Conservation (phyloP, 495 filamentous ascomycete genomes). For the Trichoderma asperelloides region DNA sequence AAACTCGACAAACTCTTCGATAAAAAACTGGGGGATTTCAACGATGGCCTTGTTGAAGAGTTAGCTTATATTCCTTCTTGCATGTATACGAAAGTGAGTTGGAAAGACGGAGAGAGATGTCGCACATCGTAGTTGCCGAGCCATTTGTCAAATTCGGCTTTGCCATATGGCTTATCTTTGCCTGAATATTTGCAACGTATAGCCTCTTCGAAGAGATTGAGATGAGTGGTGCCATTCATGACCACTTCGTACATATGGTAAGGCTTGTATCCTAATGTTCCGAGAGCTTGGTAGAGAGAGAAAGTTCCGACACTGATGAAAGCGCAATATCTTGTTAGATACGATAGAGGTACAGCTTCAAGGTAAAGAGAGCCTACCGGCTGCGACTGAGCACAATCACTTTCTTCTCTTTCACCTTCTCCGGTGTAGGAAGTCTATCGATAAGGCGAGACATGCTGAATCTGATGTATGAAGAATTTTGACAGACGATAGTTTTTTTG, state of each 20-base stretch:
- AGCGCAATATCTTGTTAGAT: background rate
- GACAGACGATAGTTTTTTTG: background rate
- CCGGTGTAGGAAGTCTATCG: constrained; percentile 17
- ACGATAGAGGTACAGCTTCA: background rate
- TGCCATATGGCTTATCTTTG: constrained; percentile 15
- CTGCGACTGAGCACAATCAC: constrained; percentile 18
- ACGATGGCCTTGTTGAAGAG: constrained; percentile 21
- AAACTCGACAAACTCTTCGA: constrained; percentile 24
- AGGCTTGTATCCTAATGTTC: constrained; percentile 18
- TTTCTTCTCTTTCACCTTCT: constrained; percentile 16
- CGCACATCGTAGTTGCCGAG: constrained; percentile 28
- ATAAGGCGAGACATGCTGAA: constrained; percentile 16
- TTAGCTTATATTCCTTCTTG: constrained; percentile 1
- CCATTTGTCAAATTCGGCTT: constrained; percentile 19
- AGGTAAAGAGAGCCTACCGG: constrained; percentile 12
- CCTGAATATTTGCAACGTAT: constrained; percentile 14
- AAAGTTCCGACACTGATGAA: constrained; percentile 15
- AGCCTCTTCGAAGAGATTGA: constrained; percentile 14
- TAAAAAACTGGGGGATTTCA: constrained; percentile 27
- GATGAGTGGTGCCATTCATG: constrained; percentile 12
- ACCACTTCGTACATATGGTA: constrained; percentile 17
- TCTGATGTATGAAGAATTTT: background rate
- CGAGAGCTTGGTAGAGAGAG: constrained; percentile 16
- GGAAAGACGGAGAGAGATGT: background rate
- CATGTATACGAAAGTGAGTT: background rate